Conservation (phyloP, 1,284 basidiomycete species). For the Leccinum laetum region DNA sequence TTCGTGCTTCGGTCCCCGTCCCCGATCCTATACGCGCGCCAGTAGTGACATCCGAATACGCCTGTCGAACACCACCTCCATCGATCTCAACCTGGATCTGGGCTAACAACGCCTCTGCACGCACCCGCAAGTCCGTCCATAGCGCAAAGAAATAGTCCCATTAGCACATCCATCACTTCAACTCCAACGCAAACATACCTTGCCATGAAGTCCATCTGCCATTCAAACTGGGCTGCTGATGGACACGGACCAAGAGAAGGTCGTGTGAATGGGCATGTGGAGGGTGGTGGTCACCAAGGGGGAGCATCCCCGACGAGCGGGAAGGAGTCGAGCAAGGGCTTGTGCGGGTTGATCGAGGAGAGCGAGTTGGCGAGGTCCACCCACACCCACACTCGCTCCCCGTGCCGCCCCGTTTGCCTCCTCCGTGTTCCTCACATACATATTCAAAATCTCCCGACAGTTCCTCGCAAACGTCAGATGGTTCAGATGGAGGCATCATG, state of each 20-base stretch:
- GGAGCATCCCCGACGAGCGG: constrained; percentile 24
- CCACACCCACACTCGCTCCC: constrained; percentile 13
- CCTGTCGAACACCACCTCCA: constrained; percentile 25
- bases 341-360: constrained; percentile 79
- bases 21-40: background rate
- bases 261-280: constrained; percentile 1
- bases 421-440: constrained; percentile 92
- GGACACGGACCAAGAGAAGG: background rate
- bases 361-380: constrained; percentile 68
- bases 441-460: constrained; percentile 76
- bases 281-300: constrained; percentile 6
- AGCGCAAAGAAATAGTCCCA: background rate
- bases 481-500: constrained; percentile 85
- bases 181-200: constrained; percentile 38
- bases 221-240: constrained; percentile 39
- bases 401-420: constrained; percentile 56
- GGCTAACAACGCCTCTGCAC: constrained; percentile 47
- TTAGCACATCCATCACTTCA: background rate
- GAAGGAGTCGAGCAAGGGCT: constrained; percentile 53
- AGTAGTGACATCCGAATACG: background rate
- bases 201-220: constrained; percentile 50
- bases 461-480: constrained; percentile 76
- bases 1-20: background rate
- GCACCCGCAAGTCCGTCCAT: constrained; percentile 24
- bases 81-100: constrained; percentile 40